These are phyloP conservation scores for Coccomyxa subellipsoidea DNA, from an alignment of 163 green algal genomes.

Conservation along the genomic window DNA sequence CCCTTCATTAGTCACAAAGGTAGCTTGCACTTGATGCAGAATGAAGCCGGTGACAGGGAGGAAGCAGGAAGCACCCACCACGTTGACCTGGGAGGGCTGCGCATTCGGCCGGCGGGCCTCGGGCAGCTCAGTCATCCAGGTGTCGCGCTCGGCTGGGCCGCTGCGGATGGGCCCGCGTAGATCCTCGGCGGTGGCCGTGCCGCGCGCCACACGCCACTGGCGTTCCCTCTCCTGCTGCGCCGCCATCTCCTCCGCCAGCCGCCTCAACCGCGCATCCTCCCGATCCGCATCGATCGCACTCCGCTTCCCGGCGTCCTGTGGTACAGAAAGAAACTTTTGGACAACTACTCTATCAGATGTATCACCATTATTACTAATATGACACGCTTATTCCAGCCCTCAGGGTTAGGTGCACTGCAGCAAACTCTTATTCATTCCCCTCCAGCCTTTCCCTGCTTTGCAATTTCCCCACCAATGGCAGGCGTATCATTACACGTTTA, in stretches of 20 bases:
- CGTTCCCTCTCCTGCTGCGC: constrained; percentile 47
- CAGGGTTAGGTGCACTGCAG: too few species aligned
- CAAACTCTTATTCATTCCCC: too few species aligned
- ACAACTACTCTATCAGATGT: too few species aligned
- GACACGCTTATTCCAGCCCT: too few species aligned
- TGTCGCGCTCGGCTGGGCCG: constrained; percentile 42
- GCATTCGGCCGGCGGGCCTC: constrained; percentile 26
- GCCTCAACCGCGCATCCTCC: constrained; percentile 55
- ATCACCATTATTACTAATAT: too few species aligned
- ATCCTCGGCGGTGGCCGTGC: constrained; percentile 41
- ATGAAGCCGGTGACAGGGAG: too few species aligned
- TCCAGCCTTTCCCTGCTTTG: too few species aligned
- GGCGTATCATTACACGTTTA: too few species aligned
- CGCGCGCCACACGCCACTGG: constrained; percentile 54
- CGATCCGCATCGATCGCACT: constrained; percentile 37
- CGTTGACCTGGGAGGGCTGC: constrained; percentile 10
- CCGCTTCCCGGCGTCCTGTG: constrained; percentile 50
- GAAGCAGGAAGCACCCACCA: background rate
- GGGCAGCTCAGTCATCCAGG: constrained; percentile 85
- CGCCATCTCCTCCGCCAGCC: constrained; percentile 36
- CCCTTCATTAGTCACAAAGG: too few species aligned
- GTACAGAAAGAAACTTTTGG: too few species aligned
- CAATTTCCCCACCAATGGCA: too few species aligned
- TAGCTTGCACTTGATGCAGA: too few species aligned
- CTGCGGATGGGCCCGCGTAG: constrained; percentile 26